Conservation (phyloP, 73 alveolate genomes). For the Tetrahymena borealis region DNA sequence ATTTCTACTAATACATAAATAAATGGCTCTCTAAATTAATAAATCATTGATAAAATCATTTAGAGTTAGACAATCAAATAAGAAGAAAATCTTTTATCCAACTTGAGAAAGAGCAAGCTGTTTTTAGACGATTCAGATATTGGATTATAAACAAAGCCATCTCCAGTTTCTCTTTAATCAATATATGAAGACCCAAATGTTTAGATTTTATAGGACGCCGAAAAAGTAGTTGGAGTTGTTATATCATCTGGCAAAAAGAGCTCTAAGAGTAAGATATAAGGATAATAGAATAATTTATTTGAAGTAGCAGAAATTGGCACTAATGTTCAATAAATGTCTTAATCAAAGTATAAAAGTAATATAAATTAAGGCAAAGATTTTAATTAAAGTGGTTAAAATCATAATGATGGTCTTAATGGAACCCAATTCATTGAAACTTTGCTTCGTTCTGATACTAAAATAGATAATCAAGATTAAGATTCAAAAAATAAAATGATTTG, state of each 20-base stretch:
- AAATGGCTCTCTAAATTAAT: too few relatives aligned
- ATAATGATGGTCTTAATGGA: neutral
- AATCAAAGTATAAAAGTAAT: neutral
- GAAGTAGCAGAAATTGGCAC: neutral
- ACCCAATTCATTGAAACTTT: neutral
- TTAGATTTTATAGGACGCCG: neutral
- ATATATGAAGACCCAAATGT: neutral
- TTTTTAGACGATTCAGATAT: neutral
- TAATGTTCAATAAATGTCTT: neutral
- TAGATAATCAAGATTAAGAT: neutral
- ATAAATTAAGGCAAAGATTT: too few relatives aligned
- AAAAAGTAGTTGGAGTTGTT: neutral
- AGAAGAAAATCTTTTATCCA: neutral
- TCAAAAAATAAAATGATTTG: neutral
- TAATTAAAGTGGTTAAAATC: neutral
- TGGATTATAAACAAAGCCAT: neutral
- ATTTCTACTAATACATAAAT: too few relatives aligned
- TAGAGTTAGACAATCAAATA: neutral
- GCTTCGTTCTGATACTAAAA: neutral
- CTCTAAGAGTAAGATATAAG: neutral
- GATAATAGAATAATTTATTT: neutral
- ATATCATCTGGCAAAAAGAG: neutral
- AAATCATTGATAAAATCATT: too few relatives aligned
- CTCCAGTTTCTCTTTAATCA: neutral
- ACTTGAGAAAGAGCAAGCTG: neutral